Evolutionary conservation across 2,329 filamentous ascomycete species (phyloP).

Genomic region (Pyrenochaeta sp.): DNA sequence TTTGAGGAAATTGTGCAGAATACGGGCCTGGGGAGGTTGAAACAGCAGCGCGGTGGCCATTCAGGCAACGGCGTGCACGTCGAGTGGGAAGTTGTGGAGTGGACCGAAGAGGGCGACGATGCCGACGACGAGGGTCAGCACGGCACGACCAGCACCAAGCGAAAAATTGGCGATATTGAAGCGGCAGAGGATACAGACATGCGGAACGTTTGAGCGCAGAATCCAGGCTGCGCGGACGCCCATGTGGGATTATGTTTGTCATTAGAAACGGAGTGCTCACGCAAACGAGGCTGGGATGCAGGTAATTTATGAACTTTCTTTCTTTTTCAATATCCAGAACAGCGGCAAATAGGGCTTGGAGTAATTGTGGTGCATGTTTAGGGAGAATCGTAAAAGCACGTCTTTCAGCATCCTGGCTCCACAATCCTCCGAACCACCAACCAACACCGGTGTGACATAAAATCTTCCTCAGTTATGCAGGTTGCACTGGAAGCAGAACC

Average conservation of each 20-base stretch:
- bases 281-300: too few species aligned
- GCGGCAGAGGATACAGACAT: constrained; percentile 43
- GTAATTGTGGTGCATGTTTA: too few species aligned
- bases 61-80: constrained; percentile 71
- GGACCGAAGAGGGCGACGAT: constrained; percentile 49
- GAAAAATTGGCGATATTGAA: constrained; percentile 43
- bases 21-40: constrained; percentile 73
- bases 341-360: constrained; percentile 24
- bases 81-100: constrained; percentile 87
- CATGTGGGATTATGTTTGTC: constrained; percentile 7
- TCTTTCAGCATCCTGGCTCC: too few species aligned
- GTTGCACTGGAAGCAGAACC: too few species aligned
- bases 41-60: constrained; percentile 66
- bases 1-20: constrained; percentile 83
- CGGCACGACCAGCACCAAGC: constrained; percentile 34
- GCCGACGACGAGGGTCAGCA: constrained; percentile 42
- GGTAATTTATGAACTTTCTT: too few species aligned
- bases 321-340: too few species aligned
- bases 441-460: too few species aligned
- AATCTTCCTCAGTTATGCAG: too few species aligned
- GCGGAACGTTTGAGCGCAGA: constrained; percentile 29
- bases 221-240: neutral
- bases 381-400: too few species aligned
- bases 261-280: constrained; percentile 37
- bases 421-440: too few species aligned